Percentiles rank a stretch among this genome's conserved stretches.
phyloP scores from a whole-genome alignment of 345 rosid genomes.

The Pistacia integerrima region DNA sequence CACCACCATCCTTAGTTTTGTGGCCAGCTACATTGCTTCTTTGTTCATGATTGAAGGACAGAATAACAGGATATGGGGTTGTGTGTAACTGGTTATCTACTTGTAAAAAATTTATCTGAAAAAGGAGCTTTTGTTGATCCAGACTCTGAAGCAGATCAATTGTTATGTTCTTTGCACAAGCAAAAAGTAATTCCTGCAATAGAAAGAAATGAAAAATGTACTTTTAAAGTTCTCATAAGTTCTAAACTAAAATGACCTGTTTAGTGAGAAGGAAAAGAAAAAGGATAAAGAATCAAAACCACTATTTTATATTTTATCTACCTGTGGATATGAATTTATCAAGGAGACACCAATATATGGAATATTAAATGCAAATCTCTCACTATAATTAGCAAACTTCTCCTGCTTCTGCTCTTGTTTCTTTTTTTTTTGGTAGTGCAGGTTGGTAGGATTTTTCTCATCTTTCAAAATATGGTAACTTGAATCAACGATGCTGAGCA shows the following conservation, averaged over 20 bases:
- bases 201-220: conserved; percentile 23
- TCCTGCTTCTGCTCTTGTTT: conserved; percentile 54
- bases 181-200: conserved; percentile 85
- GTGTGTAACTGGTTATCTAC: conserved; percentile 77
- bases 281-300: not conserved
- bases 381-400: conserved; percentile 51
- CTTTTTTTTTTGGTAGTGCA: conserved; percentile 40
- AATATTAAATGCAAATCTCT: conserved; percentile 62
- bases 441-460: conserved; percentile 35
- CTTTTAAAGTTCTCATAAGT: conserved; percentile 6
- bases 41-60: conserved; percentile 67
- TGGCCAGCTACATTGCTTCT: conserved; percentile 45
- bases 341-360: conserved; percentile 77
- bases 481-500: conserved; percentile 77
- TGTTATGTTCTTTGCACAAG: conserved; percentile 65
- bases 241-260: not conserved
- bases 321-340: conserved; percentile 84
- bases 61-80: conserved; percentile 79
- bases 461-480: conserved; percentile 67
- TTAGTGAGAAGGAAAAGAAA: not conserved
- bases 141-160: conserved; percentile 69
- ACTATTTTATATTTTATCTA: conserved; percentile 21
- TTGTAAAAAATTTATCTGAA: conserved; percentile 74
- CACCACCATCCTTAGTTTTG: conserved; percentile 45
- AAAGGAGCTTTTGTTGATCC: conserved; percentile 77